These are phyloP conservation scores for Pythium rhizo-oryzae DNA, from an alignment of 352 stramenopile genomes.

Conservation along the genomic window DNA sequence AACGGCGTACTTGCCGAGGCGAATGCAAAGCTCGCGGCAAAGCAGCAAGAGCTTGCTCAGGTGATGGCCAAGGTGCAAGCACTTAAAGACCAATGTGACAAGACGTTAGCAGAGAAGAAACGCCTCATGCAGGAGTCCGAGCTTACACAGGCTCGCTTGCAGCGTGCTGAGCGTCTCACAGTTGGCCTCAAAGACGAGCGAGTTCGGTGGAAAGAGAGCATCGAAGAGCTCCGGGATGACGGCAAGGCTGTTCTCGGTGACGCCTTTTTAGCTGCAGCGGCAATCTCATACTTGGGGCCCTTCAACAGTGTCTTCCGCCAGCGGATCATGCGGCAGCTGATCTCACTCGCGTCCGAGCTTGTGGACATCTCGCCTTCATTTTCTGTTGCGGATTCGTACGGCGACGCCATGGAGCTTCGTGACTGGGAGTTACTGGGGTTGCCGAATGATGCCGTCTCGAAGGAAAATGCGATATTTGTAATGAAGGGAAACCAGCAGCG, in stretches of 20 bases:
- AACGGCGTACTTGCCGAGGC: constrained; percentile 72
- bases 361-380: constrained; percentile 49
- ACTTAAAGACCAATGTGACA: constrained; percentile 68
- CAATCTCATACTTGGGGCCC: constrained; percentile 62
- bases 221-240: constrained; percentile 55
- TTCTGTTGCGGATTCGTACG: constrained; percentile 67
- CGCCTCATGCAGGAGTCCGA: constrained; percentile 64
- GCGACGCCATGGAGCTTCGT: constrained; percentile 82
- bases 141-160: constrained; percentile 54
- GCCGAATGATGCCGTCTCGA: constrained; percentile 87
- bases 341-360: constrained; percentile 23
- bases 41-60: constrained; percentile 66
- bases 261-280: constrained; percentile 63
- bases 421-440: constrained; percentile 89
- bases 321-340: constrained; percentile 42
- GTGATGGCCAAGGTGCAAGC: constrained; percentile 54
- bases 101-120: constrained; percentile 66
- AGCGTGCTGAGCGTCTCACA: constrained; percentile 66
- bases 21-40: constrained; percentile 67
- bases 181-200: constrained; percentile 70
- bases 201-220: constrained; percentile 66
- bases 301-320: constrained; percentile 57
- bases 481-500: constrained; percentile 76
- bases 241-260: constrained; percentile 55
- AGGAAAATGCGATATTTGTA: constrained; percentile 92